Evolutionary conservation across 2,329 filamentous ascomycete species (phyloP).

Genomic region (Fusarium pilosicola): DNA sequence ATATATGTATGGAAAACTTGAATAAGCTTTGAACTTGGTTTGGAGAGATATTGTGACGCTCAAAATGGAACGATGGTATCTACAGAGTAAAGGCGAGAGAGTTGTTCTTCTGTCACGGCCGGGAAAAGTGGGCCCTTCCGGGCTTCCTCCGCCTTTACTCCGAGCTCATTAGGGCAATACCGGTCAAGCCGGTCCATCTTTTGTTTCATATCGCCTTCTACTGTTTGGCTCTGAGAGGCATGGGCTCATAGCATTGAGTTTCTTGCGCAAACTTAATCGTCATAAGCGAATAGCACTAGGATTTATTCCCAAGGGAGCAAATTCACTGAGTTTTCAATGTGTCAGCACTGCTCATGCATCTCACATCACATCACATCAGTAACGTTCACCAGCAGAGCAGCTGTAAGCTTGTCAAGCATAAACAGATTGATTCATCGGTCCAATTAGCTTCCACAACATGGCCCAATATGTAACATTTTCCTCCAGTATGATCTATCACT

Average conservation of each 20-base stretch:
- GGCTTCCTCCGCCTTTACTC: background rate
- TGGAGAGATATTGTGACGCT: background rate
- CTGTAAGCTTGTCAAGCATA: background rate
- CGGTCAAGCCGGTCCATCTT: too few species aligned
- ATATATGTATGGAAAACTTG: background rate
- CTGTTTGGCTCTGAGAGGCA: background rate
- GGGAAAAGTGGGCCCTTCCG: background rate
- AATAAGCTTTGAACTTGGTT: background rate
- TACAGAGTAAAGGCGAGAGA: background rate
- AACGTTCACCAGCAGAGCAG: background rate
- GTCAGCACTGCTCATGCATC: background rate
- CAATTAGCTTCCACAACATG: background rate
- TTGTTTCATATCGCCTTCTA: background rate
- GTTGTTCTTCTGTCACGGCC: background rate
- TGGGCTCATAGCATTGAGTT: background rate
- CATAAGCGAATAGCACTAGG: background rate
- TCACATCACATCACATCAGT: background rate
- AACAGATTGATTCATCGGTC: background rate
- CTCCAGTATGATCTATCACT: constrained; percentile 3
- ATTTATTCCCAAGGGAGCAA: background rate
- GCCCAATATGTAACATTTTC: background rate
- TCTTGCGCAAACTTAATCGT: background rate
- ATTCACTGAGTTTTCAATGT: background rate
- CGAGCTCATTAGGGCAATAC: background rate
- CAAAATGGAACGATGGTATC: background rate